A percentile compares a stretch with the other conserved stretches of the same genome.
phyloP scores from a whole-genome alignment of 148 eudicot genomes.

The Polygonum maritimum region DNA sequence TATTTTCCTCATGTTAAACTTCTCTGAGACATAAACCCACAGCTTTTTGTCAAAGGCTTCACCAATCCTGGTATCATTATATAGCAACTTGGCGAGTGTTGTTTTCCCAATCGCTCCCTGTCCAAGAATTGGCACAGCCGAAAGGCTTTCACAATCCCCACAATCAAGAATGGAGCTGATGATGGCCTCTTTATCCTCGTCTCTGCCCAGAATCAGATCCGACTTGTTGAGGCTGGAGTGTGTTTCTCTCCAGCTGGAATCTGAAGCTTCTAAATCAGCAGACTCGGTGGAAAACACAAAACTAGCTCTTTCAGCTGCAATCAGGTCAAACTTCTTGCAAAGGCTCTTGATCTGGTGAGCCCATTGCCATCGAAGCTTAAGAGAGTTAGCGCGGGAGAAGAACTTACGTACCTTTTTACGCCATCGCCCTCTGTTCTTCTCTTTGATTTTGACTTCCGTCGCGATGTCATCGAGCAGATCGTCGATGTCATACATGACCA shows the following conservation, averaged over 20 bases:
- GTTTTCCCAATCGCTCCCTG: slow-evolving; percentile 26
- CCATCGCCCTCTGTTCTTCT: background rate
- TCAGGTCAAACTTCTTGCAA: background rate
- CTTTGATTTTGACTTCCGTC: background rate
- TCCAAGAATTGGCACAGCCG: slow-evolving; percentile 14
- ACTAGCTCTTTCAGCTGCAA: background rate
- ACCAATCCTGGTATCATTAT: slow-evolving; percentile 8
- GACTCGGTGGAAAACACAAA: background rate
- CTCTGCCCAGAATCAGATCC: slow-evolving; percentile 19
- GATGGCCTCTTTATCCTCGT: slow-evolving; percentile 6
- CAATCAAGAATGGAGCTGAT: background rate
- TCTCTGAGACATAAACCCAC: slow-evolving; percentile 20
- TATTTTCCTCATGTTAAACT: slow-evolving; percentile 4
- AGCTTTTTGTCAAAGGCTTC: slow-evolving; percentile 7
- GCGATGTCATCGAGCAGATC: slow-evolving; percentile 14
- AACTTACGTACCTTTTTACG: slow-evolving; percentile 11
- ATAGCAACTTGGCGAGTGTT: slow-evolving; percentile 18
- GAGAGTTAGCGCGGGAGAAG: slow-evolving; percentile 8
- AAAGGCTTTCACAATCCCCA: background rate
- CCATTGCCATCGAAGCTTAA: background rate
- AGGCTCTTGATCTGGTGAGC: background rate
- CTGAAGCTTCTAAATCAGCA: too few species aligned
- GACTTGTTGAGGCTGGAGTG: background rate
- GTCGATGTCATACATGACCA: slow-evolving; percentile 16
- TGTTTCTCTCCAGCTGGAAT: background rate